Evolutionary conservation across 148 eudicot species (phyloP).

Genomic region (Diospyros kaki): DNA sequence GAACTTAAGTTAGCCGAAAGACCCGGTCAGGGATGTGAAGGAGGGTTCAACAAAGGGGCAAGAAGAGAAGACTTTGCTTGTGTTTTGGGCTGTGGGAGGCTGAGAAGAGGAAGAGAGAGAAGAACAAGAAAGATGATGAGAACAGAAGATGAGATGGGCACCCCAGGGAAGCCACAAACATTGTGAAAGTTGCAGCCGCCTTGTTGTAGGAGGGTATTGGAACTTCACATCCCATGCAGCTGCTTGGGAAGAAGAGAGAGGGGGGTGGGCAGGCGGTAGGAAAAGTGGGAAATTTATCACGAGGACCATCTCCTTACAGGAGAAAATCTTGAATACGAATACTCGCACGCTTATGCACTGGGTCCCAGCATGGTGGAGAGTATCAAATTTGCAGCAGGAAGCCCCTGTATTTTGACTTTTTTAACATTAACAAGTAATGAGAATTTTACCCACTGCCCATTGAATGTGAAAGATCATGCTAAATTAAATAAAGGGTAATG

Average conservation of each 20-base stretch:
- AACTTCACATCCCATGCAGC: conserved; percentile 24
- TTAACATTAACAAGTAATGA: too few species aligned
- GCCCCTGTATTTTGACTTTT: too few species aligned
- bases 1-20: neutral
- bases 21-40: neutral
- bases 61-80: conserved; percentile 9
- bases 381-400: too few species aligned
- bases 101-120: conserved; percentile 9
- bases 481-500: too few species aligned
- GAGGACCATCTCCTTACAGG: neutral
- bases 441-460: too few species aligned
- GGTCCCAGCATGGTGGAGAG: too few species aligned
- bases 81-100: conserved; percentile 9
- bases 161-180: conserved; percentile 25
- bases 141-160: conserved; percentile 11
- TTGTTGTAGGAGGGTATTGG: conserved; percentile 13
- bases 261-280: conserved; percentile 13
- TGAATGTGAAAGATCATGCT: too few species aligned
- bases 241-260: conserved; percentile 14
- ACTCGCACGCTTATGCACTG: neutral
- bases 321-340: neutral
- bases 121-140: conserved; percentile 1
- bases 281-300: conserved; percentile 2
- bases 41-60: neutral
- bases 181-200: conserved; percentile 10